Evolutionary conservation across 2,329 filamentous ascomycete genomes (phyloP).

Genomic region (Claviceps quebecensis): DNA sequence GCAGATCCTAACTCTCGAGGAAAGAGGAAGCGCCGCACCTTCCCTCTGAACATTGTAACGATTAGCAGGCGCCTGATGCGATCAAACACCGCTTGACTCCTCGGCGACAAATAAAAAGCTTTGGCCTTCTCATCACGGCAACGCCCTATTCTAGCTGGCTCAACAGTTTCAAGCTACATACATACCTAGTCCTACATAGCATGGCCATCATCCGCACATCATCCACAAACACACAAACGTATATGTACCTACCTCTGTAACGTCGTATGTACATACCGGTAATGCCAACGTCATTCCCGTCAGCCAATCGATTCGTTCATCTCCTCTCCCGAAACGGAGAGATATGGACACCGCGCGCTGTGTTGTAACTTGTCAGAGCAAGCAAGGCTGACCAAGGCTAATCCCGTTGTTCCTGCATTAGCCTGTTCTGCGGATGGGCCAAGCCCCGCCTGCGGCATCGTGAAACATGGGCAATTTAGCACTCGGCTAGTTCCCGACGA

Average conservation of each 20-base stretch:
- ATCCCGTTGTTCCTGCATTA: conserved; percentile 18
- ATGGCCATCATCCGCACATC: no score
- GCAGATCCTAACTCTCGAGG: neutral
- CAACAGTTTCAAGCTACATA: no score
- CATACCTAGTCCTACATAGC: no score
- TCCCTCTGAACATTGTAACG: neutral
- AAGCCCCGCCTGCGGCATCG: conserved; percentile 8
- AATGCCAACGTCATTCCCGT: neutral
- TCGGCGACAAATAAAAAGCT: neutral
- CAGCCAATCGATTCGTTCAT: neutral
- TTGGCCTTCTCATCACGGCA: no score
- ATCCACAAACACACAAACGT: no score
- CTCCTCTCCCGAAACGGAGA: neutral
- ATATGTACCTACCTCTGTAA: no score
- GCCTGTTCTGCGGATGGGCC: conserved; percentile 8
- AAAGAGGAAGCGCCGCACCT: neutral
- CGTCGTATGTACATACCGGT: no score
- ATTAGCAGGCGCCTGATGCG: neutral
- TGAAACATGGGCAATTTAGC: conserved; percentile 16
- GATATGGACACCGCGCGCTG: conserved; percentile 6
- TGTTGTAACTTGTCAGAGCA: neutral
- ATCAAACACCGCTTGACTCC: neutral
- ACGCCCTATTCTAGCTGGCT: no score
- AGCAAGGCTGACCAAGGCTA: conserved; percentile 8
- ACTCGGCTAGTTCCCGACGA: conserved; percentile 9